phyloP scores from a whole-genome alignment of 2,329 filamentous ascomycete genomes.

The Pseudocercospora eumusae region DNA sequence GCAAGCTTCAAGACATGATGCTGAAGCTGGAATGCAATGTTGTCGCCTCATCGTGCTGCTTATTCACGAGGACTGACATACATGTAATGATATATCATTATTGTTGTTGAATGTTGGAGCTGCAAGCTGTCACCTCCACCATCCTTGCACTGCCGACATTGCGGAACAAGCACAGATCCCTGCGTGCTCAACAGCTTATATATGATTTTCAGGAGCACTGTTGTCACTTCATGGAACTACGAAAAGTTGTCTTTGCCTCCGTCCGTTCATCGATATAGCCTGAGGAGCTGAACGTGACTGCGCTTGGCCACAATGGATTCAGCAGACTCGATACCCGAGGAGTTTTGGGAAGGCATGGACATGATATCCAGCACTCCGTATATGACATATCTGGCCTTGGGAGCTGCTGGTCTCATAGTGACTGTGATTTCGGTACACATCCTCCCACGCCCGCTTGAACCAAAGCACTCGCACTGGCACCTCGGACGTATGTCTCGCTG shows the following conservation, averaged over 20 bases:
- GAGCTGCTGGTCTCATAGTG: slow-evolving; percentile 30
- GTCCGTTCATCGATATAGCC: neutral
- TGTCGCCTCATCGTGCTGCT: too few species aligned
- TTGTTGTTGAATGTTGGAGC: too few species aligned
- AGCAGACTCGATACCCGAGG: slow-evolving; percentile 35
- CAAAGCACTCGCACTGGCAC: neutral
- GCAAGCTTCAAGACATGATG: too few species aligned
- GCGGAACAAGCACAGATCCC: slow-evolving; percentile 1
- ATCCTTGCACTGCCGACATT: slow-evolving; percentile 4
- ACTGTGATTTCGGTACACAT: slow-evolving; percentile 20
- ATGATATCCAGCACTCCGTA: slow-evolving; percentile 28
- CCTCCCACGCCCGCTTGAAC: neutral
- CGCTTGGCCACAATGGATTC: slow-evolving; percentile 33
- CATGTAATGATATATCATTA: too few species aligned
- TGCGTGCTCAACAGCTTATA: neutral
- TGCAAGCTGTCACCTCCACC: slow-evolving; percentile 1
- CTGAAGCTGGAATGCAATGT: too few species aligned
- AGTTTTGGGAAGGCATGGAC: slow-evolving; percentile 36
- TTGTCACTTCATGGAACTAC: neutral
- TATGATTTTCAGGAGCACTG: slow-evolving; percentile 7
- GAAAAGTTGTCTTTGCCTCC: neutral
- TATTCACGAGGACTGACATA: neutral
- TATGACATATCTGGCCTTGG: slow-evolving; percentile 32
- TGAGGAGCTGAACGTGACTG: neutral
- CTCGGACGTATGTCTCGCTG: slow-evolving; percentile 13